Conservation (phyloP, 1,139 yeast species). For the Blastobotrys persicus region DNA sequence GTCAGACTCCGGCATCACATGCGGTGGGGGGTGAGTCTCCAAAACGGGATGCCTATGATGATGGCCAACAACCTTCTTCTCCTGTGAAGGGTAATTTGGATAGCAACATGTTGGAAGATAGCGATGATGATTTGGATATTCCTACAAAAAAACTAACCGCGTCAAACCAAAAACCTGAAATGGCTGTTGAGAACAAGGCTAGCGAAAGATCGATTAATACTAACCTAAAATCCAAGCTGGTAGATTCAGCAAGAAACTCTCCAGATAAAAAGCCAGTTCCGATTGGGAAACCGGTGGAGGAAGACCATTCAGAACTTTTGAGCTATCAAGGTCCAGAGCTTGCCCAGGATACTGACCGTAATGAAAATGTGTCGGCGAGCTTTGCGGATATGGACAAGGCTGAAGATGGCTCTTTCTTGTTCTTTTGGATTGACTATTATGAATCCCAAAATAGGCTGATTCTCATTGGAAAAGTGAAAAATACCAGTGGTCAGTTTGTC, state of each 20-base stretch:
- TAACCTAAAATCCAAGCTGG: neutral
- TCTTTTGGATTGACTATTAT: constrained; percentile 89
- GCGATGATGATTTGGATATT: neutral
- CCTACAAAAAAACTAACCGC: neutral
- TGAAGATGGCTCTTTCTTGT: constrained; percentile 52
- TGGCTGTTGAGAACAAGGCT: neutral
- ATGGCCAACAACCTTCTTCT: neutral
- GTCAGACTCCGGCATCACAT: no score
- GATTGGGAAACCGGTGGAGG: neutral
- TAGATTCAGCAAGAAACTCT: neutral
- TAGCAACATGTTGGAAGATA: neutral
- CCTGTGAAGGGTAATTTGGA: neutral
- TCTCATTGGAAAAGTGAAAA: constrained; percentile 81
- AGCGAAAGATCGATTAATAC: neutral
- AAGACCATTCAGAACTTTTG: constrained; percentile 5
- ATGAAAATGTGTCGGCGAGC: constrained; percentile 17
- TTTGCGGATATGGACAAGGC: constrained; percentile 18
- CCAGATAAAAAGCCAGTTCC: neutral
- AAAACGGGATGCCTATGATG: no score
- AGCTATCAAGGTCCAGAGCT: constrained; percentile 2
- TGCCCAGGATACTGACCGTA: constrained; percentile 3
- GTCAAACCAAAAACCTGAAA: neutral
- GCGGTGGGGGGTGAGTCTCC: no score
- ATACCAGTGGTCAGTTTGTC: constrained; percentile 46
- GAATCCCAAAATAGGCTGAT: constrained; percentile 70